A percentile compares a stretch with the other conserved stretches of the same genome.
Evolutionary conservation across 1,284 basidiomycete species (phyloP).

Genomic region (Ustilago cynodontis): DNA sequence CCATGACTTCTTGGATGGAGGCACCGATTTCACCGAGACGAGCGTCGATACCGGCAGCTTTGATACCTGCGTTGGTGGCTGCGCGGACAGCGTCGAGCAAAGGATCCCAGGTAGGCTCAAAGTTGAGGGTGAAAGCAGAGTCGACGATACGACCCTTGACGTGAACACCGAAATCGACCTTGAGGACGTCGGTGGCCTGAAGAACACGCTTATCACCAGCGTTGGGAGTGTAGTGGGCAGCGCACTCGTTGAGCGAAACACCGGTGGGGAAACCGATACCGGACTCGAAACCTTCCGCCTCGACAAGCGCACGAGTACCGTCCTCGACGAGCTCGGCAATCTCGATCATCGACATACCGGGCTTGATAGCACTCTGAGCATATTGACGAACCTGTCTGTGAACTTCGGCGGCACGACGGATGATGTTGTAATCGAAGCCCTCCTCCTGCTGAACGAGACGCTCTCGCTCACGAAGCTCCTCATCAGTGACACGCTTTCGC

Average conservation of each 20-base stretch:
- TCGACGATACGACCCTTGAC: slow-evolving; percentile 94
- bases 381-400: slow-evolving; percentile 86
- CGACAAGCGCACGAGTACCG: slow-evolving; percentile 80
- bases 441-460: slow-evolving; percentile 70
- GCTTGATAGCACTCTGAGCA: slow-evolving; percentile 85
- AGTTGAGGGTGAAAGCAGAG: slow-evolving; percentile 93
- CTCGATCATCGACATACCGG: slow-evolving; percentile 94
- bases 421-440: slow-evolving; percentile 81
- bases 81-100: slow-evolving; percentile 91
- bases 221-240: slow-evolving; percentile 97
- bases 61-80: slow-evolving; percentile 88
- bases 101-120: slow-evolving; percentile 89
- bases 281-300: slow-evolving; percentile 83
- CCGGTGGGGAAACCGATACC: slow-evolving; percentile 97
- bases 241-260: slow-evolving; percentile 90
- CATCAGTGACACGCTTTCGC: slow-evolving; percentile 85
- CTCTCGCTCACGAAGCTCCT: slow-evolving; percentile 89
- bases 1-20: slow-evolving; percentile 97
- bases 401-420: slow-evolving; percentile 93
- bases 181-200: slow-evolving; percentile 86
- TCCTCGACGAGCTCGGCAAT: slow-evolving; percentile 95
- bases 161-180: slow-evolving; percentile 97
- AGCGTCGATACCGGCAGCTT: slow-evolving; percentile 88
- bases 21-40: slow-evolving; percentile 92
- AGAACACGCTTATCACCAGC: slow-evolving; percentile 92